phyloP scores from a whole-genome alignment of 495 filamentous ascomycete species.

The Xylaria curta region DNA sequence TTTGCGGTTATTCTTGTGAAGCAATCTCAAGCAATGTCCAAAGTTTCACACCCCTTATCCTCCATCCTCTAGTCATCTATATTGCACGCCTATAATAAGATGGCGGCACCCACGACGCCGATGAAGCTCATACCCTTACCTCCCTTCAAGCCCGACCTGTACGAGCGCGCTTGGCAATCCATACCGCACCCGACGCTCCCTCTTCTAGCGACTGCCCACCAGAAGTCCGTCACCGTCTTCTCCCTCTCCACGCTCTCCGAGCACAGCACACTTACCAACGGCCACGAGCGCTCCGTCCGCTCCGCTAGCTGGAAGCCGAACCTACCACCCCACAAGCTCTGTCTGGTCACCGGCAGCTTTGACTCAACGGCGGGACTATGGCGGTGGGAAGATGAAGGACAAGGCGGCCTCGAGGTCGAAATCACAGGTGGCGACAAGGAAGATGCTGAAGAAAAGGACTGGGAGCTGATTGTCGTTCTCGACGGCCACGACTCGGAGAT shows the following conservation, averaged over 20 bases:
- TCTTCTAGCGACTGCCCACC: slow-evolving; percentile 85
- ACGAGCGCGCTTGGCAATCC: slow-evolving; percentile 83
- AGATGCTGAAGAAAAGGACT: slow-evolving; percentile 70
- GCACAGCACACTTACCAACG: slow-evolving; percentile 79
- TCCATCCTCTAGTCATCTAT: neutral
- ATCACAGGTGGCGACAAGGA: slow-evolving; percentile 30
- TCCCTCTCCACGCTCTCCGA: slow-evolving; percentile 79
- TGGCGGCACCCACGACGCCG: slow-evolving; percentile 29
- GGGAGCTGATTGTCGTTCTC: slow-evolving; percentile 84
- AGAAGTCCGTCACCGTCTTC: slow-evolving; percentile 85
- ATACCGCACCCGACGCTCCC: slow-evolving; percentile 86
- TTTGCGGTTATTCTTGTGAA: neutral
- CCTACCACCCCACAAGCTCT: slow-evolving; percentile 62
- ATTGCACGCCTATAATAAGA: slow-evolving; percentile 7
- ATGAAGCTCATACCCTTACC: slow-evolving; percentile 42
- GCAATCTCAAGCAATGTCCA: neutral
- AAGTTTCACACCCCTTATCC: neutral
- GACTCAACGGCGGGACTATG: slow-evolving; percentile 90
- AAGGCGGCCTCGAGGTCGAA: slow-evolving; percentile 37
- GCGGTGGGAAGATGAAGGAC: slow-evolving; percentile 65
- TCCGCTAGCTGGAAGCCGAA: slow-evolving; percentile 84
- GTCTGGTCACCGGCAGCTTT: slow-evolving; percentile 90
- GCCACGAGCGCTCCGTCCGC: slow-evolving; percentile 87
- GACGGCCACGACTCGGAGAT: slow-evolving; percentile 96
- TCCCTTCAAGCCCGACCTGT: slow-evolving; percentile 70